Base-by-base conservation (phyloP, 176 grass and related monocot genomes). In the Aegilops speltoides region DNA sequence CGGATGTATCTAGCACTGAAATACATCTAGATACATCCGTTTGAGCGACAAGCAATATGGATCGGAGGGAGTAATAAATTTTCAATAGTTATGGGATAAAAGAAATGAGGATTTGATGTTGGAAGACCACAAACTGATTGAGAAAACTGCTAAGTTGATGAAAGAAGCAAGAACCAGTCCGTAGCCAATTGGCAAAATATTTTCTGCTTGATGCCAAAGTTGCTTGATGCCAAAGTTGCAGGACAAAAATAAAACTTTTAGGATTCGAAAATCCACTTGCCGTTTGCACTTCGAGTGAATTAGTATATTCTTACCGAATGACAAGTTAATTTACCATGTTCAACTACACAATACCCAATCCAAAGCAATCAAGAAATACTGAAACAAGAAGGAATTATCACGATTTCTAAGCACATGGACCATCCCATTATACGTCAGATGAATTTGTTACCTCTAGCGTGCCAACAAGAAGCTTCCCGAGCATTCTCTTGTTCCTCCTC, bases 381-480 rank as follows among this genome's bases (percentile, higher is more conserved):
- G 10, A 64, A 65, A 54, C 3, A 48, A 37, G 59, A 84, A 79
- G 8, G 16, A 54, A 80, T 17, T 73, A 19, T 5, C 31, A 80
- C 20, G 26, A 50, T 46, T 10, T 0, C 37, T 86, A 24, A 57
- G 56, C 48, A 76, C 66, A 63, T 54, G 76, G 20, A 29, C 64
- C 69, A 8, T 78, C 54, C 36, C 45, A 43, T 31, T 23, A 66
- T 61, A 70, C 13, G 40, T 31, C 15, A 72, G 26, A 86, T 41
- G 80, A 76, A 20, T 41, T 14, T 17, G 77, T 68, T 91, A 99
- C 97, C 97, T 94, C 89, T 79, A 99, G 84, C 26, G 97, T 99
- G 76, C 97, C 97, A 4, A 99, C 80, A 48, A 99, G 94, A 84
- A 99, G 94, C 71, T 99, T 94, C 45, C 97, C 97, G n/a, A 99